A percentile compares a stretch with the other conserved stretches of the same genome.
Conservation (phyloP, 2,329 filamentous ascomycete species). For the Fusarium siculi region DNA sequence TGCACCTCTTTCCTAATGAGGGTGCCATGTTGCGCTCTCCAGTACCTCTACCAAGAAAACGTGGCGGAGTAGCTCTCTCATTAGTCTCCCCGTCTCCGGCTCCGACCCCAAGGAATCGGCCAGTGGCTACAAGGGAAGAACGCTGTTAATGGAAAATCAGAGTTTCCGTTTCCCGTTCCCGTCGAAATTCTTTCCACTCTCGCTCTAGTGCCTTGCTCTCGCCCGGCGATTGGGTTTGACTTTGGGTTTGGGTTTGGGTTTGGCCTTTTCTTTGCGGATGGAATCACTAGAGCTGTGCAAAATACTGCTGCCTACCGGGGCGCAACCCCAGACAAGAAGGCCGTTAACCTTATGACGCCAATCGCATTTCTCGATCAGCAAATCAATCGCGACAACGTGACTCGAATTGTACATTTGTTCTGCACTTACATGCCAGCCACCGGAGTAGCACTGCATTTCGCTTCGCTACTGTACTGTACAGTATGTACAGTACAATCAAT, state of each 20-base stretch:
- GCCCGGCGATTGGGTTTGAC: constrained; percentile 4
- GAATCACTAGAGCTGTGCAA: constrained; percentile 2
- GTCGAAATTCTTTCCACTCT: neutral
- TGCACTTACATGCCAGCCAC: constrained; percentile 1
- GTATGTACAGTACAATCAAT: neutral
- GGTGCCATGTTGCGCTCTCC: constrained; percentile 25
- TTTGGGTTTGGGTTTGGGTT: constrained; percentile 1
- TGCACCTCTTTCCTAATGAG: constrained; percentile 18
- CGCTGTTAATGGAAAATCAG: neutral
- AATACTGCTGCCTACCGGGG: constrained; percentile 34
- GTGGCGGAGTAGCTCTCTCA: constrained; percentile 36
- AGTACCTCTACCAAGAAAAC: constrained; percentile 7
- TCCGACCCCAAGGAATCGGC: neutral
- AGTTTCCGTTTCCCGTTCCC: constrained; percentile 14
- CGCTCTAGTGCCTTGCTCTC: neutral
- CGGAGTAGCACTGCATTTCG: constrained; percentile 26
- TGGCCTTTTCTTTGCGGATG: neutral
- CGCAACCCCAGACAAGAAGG: constrained; percentile 33
- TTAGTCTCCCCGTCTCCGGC: constrained; percentile 21
- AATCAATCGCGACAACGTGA: neutral
- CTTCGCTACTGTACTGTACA: neutral
- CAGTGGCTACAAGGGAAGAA: neutral
- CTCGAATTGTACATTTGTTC: neutral
- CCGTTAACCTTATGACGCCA: constrained; percentile 21
- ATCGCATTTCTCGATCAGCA: constrained; percentile 13